These are phyloP conservation scores for Syncephalastrum racemosum DNA, from an alignment of 371 early-diverging fungal genomes.

Conservation along the genomic window DNA sequence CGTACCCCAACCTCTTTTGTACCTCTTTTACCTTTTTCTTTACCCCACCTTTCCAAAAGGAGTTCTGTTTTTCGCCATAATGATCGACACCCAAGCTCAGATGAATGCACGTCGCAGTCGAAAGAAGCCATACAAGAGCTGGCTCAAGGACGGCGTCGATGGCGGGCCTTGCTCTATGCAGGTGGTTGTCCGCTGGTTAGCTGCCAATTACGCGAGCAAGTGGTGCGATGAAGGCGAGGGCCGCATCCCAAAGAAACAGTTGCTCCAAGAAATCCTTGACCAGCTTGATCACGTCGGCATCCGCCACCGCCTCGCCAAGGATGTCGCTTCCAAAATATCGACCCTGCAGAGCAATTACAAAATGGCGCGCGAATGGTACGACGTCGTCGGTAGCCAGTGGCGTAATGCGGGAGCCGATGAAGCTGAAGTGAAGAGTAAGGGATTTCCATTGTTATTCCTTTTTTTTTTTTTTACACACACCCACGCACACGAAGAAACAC, in stretches of 20 bases:
- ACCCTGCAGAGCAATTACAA: conserved; percentile 49
- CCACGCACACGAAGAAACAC: neutral
- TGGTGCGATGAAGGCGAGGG: conserved; percentile 48
- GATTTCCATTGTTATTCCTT: neutral
- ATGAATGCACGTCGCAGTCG: conserved; percentile 37
- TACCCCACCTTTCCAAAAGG: neutral
- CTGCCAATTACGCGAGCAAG: conserved; percentile 42
- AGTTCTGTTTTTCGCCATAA: neutral
- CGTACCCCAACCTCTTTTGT: no score
- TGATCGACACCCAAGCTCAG: no score
- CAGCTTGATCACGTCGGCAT: conserved; percentile 45
- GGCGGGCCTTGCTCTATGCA: conserved; percentile 52
- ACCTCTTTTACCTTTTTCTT: no score
- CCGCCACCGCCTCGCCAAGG: conserved; percentile 46
- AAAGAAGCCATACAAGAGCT: conserved; percentile 50
- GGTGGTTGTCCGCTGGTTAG: conserved; percentile 43
- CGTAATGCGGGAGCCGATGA: conserved; percentile 36
- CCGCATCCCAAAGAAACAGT: conserved; percentile 44
- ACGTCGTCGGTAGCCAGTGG: conserved; percentile 35
- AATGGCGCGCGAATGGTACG: conserved; percentile 47
- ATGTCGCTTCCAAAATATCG: conserved; percentile 47
- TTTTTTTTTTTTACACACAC: conserved; percentile 8
- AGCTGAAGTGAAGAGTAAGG: conserved; percentile 16
- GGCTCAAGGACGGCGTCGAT: conserved; percentile 52
- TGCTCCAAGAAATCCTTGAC: conserved; percentile 45